Evolutionary conservation across 331 rosid genomes (phyloP), one percentile per base, ranked within the genome.

Genomic region (Rosa hybrid): DNA sequence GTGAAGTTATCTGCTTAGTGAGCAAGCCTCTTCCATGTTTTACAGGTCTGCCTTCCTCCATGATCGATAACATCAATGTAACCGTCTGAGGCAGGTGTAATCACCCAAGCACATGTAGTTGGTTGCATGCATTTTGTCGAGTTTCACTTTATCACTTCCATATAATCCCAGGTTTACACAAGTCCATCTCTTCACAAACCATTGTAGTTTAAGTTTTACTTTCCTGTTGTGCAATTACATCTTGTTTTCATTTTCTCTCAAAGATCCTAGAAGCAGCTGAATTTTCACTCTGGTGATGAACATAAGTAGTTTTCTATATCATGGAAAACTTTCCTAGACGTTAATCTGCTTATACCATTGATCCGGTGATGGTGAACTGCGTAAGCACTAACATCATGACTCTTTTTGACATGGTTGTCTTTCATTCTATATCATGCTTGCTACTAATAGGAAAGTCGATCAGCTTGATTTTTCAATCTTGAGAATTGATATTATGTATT

Each of bases 261-360:
- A 51, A 44, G 59, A 63, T 76, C 71, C 44, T 39, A 21, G 7
- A 63, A 80, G 62, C 76, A 80, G 25, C 49, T 63, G 48, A 21
- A 17, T 65, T 80, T 51, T 67, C 18, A 16, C 27, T 76, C 11
- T 20, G 49, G 65, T 74, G 65, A 74, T 53, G 77, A 74, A 38
- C 57, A 53, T 38, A 20, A 6, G 42, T 45, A 25, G 7, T 23
- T 14, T 59, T 60, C 23, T 7, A 42, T 59, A 17, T 1, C 45
- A 62, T 49, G 83, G 83, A 62, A 45, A 16, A 23, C 10, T 21
- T 59, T 80, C 77, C 77, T 73, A 34, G 59, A 48, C 34, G 16
- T 48, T 16, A 17, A 42, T 9, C 21, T 63, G 63, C 71, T 12
- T 12, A 34, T n/a, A 25, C 18, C 54, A n/a, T 64, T 46, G 72